These are phyloP conservation scores for Nigrospora oryzae DNA, from an alignment of 2,329 filamentous ascomycete species.

Conservation along the genomic window DNA sequence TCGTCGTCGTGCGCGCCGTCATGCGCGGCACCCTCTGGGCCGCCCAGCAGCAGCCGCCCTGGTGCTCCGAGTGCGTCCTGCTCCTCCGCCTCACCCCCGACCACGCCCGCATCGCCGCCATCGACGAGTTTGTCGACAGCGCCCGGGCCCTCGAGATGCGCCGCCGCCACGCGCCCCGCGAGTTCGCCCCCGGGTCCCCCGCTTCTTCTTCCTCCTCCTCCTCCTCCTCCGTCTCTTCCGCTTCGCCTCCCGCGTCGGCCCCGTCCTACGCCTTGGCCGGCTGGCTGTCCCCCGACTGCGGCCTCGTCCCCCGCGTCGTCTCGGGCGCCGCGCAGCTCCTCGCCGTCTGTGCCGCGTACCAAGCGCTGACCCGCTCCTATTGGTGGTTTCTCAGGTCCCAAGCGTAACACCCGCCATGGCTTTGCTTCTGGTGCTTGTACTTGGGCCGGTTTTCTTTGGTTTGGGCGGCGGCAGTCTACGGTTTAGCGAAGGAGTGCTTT, in stretches of 20 bases:
- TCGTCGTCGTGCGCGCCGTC: conserved; percentile 25
- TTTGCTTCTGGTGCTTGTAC: no score
- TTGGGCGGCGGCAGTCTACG: no score
- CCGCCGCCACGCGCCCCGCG: conserved; percentile 17
- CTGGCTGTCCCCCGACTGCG: neutral
- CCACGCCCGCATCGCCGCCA: conserved; percentile 12
- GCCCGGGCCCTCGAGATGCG: conserved; percentile 26
- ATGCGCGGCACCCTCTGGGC: conserved; percentile 22
- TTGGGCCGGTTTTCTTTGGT: no score
- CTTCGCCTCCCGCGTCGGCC: no score
- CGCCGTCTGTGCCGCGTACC: neutral
- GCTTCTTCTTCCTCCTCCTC: no score
- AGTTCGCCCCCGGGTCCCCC: conserved; percentile 12
- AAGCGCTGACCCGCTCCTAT: neutral
- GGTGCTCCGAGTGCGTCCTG: conserved; percentile 24
- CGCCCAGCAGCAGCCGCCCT: conserved; percentile 1
- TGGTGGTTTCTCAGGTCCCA: neutral
- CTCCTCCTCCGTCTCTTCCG: no score
- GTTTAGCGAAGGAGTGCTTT: no score
- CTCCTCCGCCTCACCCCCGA: conserved; percentile 20
- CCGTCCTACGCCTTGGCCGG: no score
- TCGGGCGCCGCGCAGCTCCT: neutral
- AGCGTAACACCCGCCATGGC: no score
- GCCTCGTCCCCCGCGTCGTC: neutral
- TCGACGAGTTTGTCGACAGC: conserved; percentile 33